phyloP scores from a whole-genome alignment of 345 rosid genomes.

The Brassica cretica region DNA sequence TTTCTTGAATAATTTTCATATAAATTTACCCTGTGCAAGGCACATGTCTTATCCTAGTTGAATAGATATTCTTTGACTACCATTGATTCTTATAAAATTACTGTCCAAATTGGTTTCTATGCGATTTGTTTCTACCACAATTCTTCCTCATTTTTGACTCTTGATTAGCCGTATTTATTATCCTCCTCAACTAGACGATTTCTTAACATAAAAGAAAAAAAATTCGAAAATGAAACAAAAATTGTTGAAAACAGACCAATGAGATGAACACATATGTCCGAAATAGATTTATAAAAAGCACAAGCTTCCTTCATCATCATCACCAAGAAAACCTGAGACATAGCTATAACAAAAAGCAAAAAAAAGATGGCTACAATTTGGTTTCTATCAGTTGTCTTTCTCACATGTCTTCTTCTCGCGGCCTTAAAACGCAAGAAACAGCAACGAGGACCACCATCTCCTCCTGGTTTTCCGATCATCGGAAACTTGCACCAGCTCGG shows the following conservation, averaged over 20 bases:
- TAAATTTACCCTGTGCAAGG: no score
- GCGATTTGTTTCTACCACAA: neutral
- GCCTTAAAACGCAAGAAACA: neutral
- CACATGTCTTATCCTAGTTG: neutral
- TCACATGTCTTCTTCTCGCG: neutral
- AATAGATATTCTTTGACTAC: neutral
- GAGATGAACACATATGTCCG: neutral
- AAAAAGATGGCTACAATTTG: neutral
- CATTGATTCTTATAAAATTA: neutral
- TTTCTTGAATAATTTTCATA: no score
- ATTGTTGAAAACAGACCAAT: neutral
- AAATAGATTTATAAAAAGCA: neutral
- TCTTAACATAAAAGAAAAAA: no score
- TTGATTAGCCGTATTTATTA: neutral
- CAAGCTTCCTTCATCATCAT: neutral
- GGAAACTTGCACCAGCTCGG: neutral
- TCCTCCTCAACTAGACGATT: neutral
- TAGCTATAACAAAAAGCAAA: neutral
- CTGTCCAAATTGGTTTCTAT: neutral
- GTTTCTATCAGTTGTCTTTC: neutral
- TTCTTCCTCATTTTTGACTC: neutral
- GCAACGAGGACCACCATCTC: neutral
- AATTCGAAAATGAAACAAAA: neutral
- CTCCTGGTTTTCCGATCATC: neutral
- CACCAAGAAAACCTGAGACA: neutral